Conservation (phyloP, 2,329 filamentous ascomycete species). For the Nectriaceae sp. region DNA sequence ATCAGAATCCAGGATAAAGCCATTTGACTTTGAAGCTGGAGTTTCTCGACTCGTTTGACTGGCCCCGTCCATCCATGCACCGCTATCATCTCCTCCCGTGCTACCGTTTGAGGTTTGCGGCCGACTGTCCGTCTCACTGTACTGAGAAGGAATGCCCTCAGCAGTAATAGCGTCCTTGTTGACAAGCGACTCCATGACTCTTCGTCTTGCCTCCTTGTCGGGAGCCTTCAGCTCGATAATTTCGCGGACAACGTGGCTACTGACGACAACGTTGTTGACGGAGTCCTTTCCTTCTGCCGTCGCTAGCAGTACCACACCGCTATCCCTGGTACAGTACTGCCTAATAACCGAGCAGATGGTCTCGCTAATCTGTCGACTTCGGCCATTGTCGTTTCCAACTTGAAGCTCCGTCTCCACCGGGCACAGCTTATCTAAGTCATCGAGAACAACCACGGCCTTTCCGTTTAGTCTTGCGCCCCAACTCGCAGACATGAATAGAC, state of each 20-base stretch:
- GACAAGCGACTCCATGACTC: conserved; percentile 80
- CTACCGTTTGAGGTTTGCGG: conserved; percentile 59
- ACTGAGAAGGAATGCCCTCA: conserved; percentile 39
- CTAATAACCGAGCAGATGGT: conserved; percentile 79
- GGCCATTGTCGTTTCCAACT: conserved; percentile 88
- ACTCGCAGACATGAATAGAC: conserved; percentile 83
- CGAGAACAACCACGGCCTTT: conserved; percentile 79
- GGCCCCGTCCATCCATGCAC: conserved; percentile 76
- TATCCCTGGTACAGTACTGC: conserved; percentile 79
- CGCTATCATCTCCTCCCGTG: conserved; percentile 52
- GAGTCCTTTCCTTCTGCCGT: conserved; percentile 94
- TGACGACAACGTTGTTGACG: conserved; percentile 85
- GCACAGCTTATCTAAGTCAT: conserved; percentile 91
- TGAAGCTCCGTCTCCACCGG: conserved; percentile 93
- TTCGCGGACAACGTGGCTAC: conserved; percentile 89
- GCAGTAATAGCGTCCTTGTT: conserved; percentile 50
- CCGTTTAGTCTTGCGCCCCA: conserved; percentile 91
- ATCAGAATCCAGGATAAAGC: conserved; percentile 72
- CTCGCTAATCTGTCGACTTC: conserved; percentile 91
- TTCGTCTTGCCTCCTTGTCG: conserved; percentile 84
- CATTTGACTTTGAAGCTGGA: conserved; percentile 45
- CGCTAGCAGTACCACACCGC: conserved; percentile 81
- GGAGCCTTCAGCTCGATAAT: conserved; percentile 89
- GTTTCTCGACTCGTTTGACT: conserved; percentile 54
- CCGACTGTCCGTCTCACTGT: conserved; percentile 48